phyloP scores from a whole-genome alignment of 1,284 basidiomycete species.

The Ganoderma meredithae region DNA sequence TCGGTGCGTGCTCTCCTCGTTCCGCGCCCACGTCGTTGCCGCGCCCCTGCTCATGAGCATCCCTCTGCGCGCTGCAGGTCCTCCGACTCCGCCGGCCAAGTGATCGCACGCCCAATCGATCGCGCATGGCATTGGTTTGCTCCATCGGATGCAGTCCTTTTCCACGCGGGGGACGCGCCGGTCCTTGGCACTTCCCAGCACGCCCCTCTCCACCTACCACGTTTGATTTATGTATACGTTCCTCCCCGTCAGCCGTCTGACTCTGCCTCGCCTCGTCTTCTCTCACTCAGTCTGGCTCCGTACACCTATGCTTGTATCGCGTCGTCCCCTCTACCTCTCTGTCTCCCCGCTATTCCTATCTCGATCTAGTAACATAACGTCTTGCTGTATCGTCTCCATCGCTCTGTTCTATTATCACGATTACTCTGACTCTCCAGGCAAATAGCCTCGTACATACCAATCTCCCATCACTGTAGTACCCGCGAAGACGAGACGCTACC shows the following conservation, averaged over 20 bases:
- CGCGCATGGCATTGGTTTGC: constrained; percentile 1
- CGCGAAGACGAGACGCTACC: neutral
- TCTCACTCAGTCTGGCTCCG: neutral
- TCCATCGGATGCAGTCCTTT: neutral
- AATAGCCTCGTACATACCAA: neutral
- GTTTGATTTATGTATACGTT: constrained; percentile 5
- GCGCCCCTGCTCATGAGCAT: neutral
- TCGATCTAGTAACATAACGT: constrained; percentile 13
- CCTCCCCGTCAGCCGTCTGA: neutral
- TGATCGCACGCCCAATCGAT: constrained; percentile 36
- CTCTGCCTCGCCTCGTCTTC: neutral
- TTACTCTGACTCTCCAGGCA: neutral
- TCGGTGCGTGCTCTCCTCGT: constrained; percentile 51
- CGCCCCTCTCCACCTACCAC: no score
- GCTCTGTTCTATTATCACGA: neutral
- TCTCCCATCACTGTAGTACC: neutral
- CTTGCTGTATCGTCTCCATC: constrained; percentile 9
- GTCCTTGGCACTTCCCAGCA: no score
- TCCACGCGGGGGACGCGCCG: neutral
- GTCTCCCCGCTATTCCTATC: constrained; percentile 1
- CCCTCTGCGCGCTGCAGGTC: constrained; percentile 47
- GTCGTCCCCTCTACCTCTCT: neutral
- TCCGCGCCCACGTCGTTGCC: neutral
- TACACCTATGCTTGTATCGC: neutral
- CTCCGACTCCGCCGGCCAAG: constrained; percentile 66